These are phyloP conservation scores for Citrullus amarus DNA, from an alignment of 306 rosid species.

Conservation along the genomic window DNA sequence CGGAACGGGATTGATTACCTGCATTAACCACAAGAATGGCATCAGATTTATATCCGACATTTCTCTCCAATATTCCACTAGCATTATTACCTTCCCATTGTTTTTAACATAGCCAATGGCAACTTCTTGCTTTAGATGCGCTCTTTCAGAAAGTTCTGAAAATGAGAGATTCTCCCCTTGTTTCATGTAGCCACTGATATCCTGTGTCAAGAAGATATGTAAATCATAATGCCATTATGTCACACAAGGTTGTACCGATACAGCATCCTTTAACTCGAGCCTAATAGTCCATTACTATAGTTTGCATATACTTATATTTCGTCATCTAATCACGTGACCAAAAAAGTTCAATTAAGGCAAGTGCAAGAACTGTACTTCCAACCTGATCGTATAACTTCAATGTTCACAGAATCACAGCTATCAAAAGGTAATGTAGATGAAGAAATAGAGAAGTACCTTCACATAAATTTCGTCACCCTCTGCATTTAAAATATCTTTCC, in stretches of 20 bases:
- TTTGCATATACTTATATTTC: not conserved
- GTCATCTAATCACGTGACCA: not conserved
- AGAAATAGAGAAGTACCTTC: constrained; percentile 43
- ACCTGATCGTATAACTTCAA: not conserved
- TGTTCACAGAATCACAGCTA: not conserved
- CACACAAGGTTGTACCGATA: not conserved
- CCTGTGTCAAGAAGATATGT: constrained; percentile 36
- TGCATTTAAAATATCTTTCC: constrained; percentile 86
- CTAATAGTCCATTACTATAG: not conserved
- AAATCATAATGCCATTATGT: not conserved
- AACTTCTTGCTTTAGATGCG: constrained; percentile 73
- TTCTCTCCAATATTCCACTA: constrained; percentile 8
- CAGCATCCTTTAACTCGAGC: not conserved
- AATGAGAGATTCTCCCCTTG: constrained; percentile 84
- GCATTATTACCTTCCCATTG: constrained; percentile 46
- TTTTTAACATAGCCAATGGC: constrained; percentile 88
- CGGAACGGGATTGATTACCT: constrained; percentile 81
- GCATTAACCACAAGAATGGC: constrained; percentile 23
- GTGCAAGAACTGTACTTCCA: not conserved
- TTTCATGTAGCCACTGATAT: constrained; percentile 69
- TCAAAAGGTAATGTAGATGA: not conserved
- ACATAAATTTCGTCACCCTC: constrained; percentile 97
- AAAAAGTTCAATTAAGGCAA: not conserved
- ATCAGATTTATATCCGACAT: constrained; percentile 8
- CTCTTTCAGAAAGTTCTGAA: constrained; percentile 73